phyloP scores from a whole-genome alignment of 2,329 filamentous ascomycete genomes.

The Capronia coronata region DNA sequence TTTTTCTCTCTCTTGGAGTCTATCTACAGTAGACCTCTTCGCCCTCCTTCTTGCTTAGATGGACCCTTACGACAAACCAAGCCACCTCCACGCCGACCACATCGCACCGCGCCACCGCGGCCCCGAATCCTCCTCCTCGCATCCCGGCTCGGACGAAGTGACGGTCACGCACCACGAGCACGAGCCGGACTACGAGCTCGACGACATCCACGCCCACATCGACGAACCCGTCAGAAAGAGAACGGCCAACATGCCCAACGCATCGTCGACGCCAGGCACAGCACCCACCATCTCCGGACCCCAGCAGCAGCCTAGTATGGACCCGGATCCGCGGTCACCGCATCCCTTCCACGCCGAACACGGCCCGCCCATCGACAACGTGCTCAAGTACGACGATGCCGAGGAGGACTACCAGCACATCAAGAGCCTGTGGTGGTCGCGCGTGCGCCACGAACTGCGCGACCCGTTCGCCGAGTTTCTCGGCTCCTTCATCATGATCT shows the following conservation, averaged over 20 bases:
- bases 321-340: slow-evolving; percentile 5
- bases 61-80: slow-evolving; percentile 14
- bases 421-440: slow-evolving; percentile 44
- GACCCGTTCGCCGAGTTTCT: slow-evolving; percentile 57
- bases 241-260: no score
- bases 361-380: slow-evolving; percentile 29
- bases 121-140: slow-evolving; percentile 16
- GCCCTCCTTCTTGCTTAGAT: no score
- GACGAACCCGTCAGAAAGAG: no score
- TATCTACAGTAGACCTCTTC: no score
- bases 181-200: background rate
- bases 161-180: slow-evolving; percentile 21
- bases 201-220: background rate
- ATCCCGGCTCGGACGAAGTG: slow-evolving; percentile 18
- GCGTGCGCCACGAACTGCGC: slow-evolving; percentile 43
- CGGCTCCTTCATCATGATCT: slow-evolving; percentile 54
- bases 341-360: slow-evolving; percentile 26
- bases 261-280: background rate
- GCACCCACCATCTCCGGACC: background rate
- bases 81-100: slow-evolving; percentile 4
- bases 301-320: slow-evolving; percentile 4
- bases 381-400: slow-evolving; percentile 22
- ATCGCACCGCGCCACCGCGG: slow-evolving; percentile 5
- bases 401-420: slow-evolving; percentile 31
- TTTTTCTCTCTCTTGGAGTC: no score